phyloP scores from a whole-genome alignment of 2,329 filamentous ascomycete genomes.

The Sclerotiophoma versabilis region DNA sequence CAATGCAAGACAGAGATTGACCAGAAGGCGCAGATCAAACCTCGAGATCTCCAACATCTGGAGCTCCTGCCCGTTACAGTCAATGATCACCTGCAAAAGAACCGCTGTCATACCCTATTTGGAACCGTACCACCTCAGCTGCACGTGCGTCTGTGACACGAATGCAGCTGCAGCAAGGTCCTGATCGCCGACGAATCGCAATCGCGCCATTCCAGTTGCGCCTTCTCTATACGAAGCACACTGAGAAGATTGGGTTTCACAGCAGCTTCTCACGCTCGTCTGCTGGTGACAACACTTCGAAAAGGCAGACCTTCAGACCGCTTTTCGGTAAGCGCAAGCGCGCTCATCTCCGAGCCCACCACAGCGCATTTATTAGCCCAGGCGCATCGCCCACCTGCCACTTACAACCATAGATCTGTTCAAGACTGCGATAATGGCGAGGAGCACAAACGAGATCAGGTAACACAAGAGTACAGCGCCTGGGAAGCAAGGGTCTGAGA shows the following conservation, averaged over 20 bases:
- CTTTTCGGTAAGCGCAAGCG: slow-evolving; percentile 9
- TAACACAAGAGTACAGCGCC: slow-evolving; percentile 10
- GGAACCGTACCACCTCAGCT: not conserved
- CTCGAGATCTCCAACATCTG: not conserved
- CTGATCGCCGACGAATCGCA: slow-evolving; percentile 4
- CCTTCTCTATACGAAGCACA: not conserved
- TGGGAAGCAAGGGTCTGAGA: slow-evolving; percentile 10
- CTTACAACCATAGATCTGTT: not conserved
- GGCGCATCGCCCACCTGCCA: not conserved
- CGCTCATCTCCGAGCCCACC: slow-evolving; percentile 7
- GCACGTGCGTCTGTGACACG: not conserved
- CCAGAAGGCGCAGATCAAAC: not conserved
- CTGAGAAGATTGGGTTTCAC: slow-evolving; percentile 2
- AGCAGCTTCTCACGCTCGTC: not conserved
- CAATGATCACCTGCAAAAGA: not conserved
- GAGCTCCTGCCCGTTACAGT: not conserved
- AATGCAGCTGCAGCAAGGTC: not conserved
- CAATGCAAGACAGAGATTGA: not conserved
- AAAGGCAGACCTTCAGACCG: slow-evolving; percentile 7
- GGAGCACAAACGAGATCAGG: not conserved
- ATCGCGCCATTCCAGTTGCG: not conserved
- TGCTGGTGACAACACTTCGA: slow-evolving; percentile 10
- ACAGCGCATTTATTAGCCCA: not conserved
- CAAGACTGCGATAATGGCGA: not conserved
- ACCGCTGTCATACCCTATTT: not conserved